These are phyloP conservation scores for Mortierella sp. DNA, from an alignment of 371 early-diverging fungal genomes.

Conservation along the genomic window DNA sequence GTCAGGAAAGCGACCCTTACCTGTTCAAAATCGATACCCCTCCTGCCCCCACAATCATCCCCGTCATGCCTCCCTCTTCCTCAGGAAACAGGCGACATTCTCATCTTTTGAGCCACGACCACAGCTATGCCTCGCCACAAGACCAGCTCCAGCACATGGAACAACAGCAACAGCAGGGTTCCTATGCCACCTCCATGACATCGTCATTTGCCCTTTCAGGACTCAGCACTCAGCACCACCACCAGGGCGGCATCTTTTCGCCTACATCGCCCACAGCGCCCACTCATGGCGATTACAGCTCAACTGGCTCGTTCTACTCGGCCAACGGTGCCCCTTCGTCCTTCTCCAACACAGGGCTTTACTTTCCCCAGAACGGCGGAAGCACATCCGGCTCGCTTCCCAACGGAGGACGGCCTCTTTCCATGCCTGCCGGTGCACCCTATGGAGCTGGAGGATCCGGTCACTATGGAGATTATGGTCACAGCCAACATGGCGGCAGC, in stretches of 20 bases:
- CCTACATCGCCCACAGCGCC: conserved; percentile 53
- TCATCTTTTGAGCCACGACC: conserved; percentile 51
- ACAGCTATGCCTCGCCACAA: conserved; percentile 44
- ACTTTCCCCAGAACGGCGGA: conserved; percentile 37
- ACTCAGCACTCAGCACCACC: conserved; percentile 45
- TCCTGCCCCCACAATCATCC: conserved; percentile 38
- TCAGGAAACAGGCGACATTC: conserved; percentile 45
- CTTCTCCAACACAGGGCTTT: conserved; percentile 38
- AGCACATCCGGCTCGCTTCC: conserved; percentile 18
- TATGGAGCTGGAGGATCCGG: conserved; percentile 24
- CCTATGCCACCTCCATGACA: conserved; percentile 35
- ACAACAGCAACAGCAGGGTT: conserved; percentile 35
- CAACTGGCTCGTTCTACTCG: conserved; percentile 30
- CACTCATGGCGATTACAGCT: conserved; percentile 37
- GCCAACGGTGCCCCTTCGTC: conserved; percentile 35
- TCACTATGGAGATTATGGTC: conserved; percentile 44
- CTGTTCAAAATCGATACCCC: conserved; percentile 48
- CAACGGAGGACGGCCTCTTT: conserved; percentile 28
- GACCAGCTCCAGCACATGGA: conserved; percentile 45
- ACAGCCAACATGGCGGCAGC: conserved; percentile 25
- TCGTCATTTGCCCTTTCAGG: conserved; percentile 41
- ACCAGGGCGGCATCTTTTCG: conserved; percentile 37
- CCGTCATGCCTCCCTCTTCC: conserved; percentile 20
- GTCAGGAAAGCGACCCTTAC: conserved; percentile 46
- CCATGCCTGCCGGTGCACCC: conserved; percentile 40